Conservation (phyloP, 805 yeast species). For the Vanderwaltozyma verrucispora region DNA sequence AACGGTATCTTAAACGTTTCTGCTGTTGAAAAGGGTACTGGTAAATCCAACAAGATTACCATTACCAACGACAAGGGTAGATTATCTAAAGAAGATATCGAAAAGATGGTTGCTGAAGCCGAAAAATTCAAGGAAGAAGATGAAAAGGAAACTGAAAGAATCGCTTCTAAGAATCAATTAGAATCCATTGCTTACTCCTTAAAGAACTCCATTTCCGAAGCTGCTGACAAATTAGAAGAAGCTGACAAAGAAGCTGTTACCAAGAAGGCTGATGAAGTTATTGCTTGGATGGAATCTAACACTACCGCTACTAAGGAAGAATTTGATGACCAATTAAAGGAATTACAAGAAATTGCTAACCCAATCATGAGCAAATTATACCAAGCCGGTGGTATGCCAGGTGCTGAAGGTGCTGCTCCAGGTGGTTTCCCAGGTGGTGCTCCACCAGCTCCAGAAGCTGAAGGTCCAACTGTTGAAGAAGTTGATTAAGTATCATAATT, state of each 20-base stretch:
- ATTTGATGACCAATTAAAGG: conserved; percentile 89
- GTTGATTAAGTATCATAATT: conserved; percentile 41
- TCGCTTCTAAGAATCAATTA: conserved; percentile 88
- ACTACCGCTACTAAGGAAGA: conserved; percentile 90
- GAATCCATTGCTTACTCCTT: conserved; percentile 94
- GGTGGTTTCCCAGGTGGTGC: conserved; percentile 57
- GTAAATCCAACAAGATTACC: conserved; percentile 93
- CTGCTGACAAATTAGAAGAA: conserved; percentile 69
- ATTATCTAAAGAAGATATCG: conserved; percentile 95
- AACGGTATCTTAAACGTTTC: conserved; percentile 96
- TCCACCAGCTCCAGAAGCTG: conserved; percentile 52
- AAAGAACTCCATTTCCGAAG: conserved; percentile 71
- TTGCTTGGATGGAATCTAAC: conserved; percentile 87
- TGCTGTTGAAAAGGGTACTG: conserved; percentile 98
- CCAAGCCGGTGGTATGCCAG: conserved; percentile 81
- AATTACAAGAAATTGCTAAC: conserved; percentile 90
- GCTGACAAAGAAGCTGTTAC: conserved; percentile 63
- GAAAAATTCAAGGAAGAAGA: conserved; percentile 97
- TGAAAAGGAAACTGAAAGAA: conserved; percentile 88
- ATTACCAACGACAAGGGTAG: conserved; percentile 99
- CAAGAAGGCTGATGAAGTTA: conserved; percentile 77
- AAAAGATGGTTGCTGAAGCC: conserved; percentile 96
- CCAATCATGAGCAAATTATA: conserved; percentile 96
- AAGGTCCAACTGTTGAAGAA: conserved; percentile 73
- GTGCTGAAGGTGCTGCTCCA: conserved; percentile 41